Conservation (phyloP, 2,329 filamentous ascomycete genomes). For the Claviceps digitariae region DNA sequence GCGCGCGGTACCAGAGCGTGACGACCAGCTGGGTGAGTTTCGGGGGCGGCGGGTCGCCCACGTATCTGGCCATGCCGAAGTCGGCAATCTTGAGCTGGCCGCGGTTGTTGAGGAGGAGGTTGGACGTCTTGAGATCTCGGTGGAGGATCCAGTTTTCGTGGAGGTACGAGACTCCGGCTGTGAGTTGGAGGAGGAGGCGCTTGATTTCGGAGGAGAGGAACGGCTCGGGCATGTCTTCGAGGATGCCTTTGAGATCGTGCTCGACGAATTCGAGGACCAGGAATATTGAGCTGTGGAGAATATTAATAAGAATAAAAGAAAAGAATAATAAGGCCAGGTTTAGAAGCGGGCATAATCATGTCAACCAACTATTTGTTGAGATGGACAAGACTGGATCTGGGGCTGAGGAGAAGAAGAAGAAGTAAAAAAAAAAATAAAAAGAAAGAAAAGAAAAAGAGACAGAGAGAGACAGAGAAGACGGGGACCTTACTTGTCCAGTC, state of each 20-base stretch:
- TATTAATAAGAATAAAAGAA: not conserved
- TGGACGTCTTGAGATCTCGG: constrained; percentile 86
- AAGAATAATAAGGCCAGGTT: too few species aligned
- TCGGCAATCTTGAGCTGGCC: constrained; percentile 92
- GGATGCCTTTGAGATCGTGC: constrained; percentile 87
- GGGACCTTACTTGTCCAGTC: constrained; percentile 36
- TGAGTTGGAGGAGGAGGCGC: constrained; percentile 72
- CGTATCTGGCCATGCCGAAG: constrained; percentile 94
- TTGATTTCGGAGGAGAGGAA: constrained; percentile 91
- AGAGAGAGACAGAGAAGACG: not conserved
- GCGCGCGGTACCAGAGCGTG: constrained; percentile 91
- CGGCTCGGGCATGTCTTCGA: constrained; percentile 87
- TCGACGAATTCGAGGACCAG: constrained; percentile 96
- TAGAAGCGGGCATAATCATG: too few species aligned
- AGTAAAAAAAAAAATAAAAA: not conserved
- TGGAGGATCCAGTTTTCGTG: constrained; percentile 86
- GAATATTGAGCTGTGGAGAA: constrained; percentile 50
- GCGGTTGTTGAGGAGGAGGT: constrained; percentile 88
- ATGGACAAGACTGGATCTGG: too few species aligned
- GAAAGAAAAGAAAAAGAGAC: not conserved
- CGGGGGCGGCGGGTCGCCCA: constrained; percentile 60
- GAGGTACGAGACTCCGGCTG: constrained; percentile 68
- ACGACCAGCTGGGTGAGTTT: constrained; percentile 87
- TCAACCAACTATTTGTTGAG: too few species aligned
- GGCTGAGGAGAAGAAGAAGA: too few species aligned